Percentiles rank a stretch among this genome's conserved stretches.
Evolutionary conservation across 2,329 filamentous ascomycete genomes (phyloP).

Genomic region (Microcyclospora tardicrescens): DNA sequence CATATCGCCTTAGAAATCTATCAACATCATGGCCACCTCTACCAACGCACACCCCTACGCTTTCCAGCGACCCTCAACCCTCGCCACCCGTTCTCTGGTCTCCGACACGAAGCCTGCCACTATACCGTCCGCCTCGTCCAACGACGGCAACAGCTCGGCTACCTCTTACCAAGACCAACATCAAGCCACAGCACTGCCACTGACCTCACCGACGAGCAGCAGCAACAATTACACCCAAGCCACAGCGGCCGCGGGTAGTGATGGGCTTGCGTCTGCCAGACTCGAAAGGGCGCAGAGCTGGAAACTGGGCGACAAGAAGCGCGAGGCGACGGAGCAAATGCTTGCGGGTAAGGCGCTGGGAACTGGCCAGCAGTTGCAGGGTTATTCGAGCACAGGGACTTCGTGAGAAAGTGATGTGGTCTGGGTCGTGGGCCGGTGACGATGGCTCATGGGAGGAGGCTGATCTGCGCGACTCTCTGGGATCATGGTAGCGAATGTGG

Average conservation of each 20-base stretch:
- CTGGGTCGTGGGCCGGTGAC: no score
- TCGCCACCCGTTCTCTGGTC: slow-evolving; percentile 11
- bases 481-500: no score
- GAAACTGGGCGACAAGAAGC: slow-evolving; percentile 19
- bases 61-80: slow-evolving; percentile 10
- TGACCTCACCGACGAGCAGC: neutral
- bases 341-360: slow-evolving; percentile 4
- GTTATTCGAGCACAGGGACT: slow-evolving; percentile 2
- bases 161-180: slow-evolving; percentile 6
- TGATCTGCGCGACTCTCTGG: no score
- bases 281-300: slow-evolving; percentile 18
- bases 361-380: slow-evolving; percentile 2
- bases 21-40: slow-evolving; percentile 4
- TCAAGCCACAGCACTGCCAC: slow-evolving; percentile 10
- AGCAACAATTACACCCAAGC: slow-evolving; percentile 6
- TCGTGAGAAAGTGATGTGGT: no score
- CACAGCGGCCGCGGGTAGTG: slow-evolving; percentile 1
- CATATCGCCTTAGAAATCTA: no score
- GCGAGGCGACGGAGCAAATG: slow-evolving; percentile 17
- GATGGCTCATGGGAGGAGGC: no score
- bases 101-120: slow-evolving; percentile 8
- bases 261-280: slow-evolving; percentile 8
- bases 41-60: slow-evolving; percentile 6
- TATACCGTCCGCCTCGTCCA: slow-evolving; percentile 6
- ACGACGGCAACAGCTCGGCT: slow-evolving; percentile 9